A percentile compares a stretch with the other conserved stretches of the same genome.
phyloP scores from a whole-genome alignment of 169 alveolate species.

The Miamiensis avidus region DNA sequence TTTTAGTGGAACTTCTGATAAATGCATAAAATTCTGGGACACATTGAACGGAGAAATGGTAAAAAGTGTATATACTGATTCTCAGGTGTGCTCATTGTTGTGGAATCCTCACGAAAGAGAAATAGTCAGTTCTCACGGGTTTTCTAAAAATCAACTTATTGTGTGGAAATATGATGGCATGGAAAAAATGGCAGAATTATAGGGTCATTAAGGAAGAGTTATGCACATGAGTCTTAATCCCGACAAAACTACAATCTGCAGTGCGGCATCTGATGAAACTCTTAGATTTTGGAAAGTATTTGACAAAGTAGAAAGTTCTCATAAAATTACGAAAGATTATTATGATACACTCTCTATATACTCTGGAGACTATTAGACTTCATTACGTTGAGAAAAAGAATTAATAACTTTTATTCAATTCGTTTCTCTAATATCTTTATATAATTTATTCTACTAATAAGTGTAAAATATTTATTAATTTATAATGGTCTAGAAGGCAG shows the following conservation, averaged over 20 bases:
- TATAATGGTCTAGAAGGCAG: no score
- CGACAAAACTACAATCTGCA: conserved; percentile 76
- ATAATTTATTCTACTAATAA: no score
- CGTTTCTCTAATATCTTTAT: no score
- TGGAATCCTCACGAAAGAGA: conserved; percentile 76
- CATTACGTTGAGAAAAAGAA: background rate
- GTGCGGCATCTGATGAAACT: conserved; percentile 90
- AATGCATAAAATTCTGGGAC: conserved; percentile 77
- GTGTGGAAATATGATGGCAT: conserved; percentile 80
- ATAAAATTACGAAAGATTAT: background rate
- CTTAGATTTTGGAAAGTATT: conserved; percentile 87
- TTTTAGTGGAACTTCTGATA: conserved; percentile 68
- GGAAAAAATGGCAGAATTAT: conserved; percentile 70
- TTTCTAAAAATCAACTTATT: conserved; percentile 68
- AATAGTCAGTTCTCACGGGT: conserved; percentile 87
- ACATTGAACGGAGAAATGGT: conserved; percentile 56
- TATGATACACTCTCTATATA: background rate
- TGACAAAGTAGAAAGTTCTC: background rate
- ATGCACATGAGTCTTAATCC: conserved; percentile 78
- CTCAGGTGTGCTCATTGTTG: conserved; percentile 77
- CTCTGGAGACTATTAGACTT: background rate
- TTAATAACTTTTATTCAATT: no score
- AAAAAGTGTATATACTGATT: conserved; percentile 65
- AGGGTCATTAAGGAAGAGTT: conserved; percentile 85
- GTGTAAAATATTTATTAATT: no score